Conservation (phyloP, 2,329 filamentous ascomycete species). For the Kalaharituber pfeilii region DNA sequence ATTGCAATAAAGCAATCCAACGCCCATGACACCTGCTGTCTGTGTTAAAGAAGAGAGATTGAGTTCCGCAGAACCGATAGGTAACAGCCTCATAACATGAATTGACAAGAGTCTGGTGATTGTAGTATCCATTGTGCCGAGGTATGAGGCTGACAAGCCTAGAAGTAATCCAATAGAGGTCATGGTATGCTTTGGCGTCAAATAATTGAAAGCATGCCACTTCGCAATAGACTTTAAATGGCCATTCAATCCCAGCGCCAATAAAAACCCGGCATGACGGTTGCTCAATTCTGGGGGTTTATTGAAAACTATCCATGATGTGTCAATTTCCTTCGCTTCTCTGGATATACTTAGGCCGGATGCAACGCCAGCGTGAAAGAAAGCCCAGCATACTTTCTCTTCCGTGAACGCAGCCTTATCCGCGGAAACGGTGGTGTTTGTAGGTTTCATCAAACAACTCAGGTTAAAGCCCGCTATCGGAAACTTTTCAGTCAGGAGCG, state of each 20-base stretch:
- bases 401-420: conserved; percentile 77
- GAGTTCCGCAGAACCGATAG: conserved; percentile 76
- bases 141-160: conserved; percentile 78
- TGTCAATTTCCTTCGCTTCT: conserved; percentile 83
- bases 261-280: conserved; percentile 82
- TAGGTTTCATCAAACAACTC: conserved; percentile 78
- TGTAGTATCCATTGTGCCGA: conserved; percentile 92
- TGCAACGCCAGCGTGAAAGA: conserved; percentile 93
- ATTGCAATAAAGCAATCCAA: conserved; percentile 81
- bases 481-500: conserved; percentile 81
- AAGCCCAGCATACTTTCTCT: conserved; percentile 95
- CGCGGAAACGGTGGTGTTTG: conserved; percentile 81
- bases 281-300: conserved; percentile 86
- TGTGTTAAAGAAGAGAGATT: conserved; percentile 87
- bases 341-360: conserved; percentile 80
- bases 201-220: conserved; percentile 96
- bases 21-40: conserved; percentile 92
- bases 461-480: conserved; percentile 80
- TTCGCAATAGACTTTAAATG: conserved; percentile 89
- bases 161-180: conserved; percentile 91
- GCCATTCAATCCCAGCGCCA: conserved; percentile 82
- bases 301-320: conserved; percentile 97
- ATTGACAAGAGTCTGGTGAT: conserved; percentile 88
- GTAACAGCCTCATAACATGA: conserved; percentile 87
- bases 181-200: conserved; percentile 99